Evolutionary conservation across 1,284 basidiomycete species (phyloP).

Genomic region (Ceratobasidium sp.): DNA sequence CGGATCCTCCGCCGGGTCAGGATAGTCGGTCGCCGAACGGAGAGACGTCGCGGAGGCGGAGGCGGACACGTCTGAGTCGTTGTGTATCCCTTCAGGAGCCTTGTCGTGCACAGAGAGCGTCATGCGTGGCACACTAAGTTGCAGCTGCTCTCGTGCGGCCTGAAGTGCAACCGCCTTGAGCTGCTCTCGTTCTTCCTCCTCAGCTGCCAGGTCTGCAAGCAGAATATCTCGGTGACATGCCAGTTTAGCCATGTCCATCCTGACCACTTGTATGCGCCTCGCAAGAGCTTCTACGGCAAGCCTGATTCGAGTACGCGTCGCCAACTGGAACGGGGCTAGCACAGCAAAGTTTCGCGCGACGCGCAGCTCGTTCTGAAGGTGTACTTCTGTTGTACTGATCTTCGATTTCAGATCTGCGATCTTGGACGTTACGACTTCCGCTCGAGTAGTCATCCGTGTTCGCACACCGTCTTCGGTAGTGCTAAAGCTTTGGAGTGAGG

Average conservation of each 20-base stretch:
- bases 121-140: conserved; percentile 37
- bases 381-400: conserved; percentile 70
- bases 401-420: conserved; percentile 74
- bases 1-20: conserved; percentile 27
- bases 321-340: conserved; percentile 87
- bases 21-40: conserved; percentile 45
- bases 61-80: conserved; percentile 31
- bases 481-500: background rate
- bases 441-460: conserved; percentile 60
- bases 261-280: conserved; percentile 74
- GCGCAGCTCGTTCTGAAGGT: conserved; percentile 80
- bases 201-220: conserved; percentile 78
- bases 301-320: conserved; percentile 83
- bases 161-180: conserved; percentile 79
- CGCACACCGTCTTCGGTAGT: conserved; percentile 2
- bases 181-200: conserved; percentile 76
- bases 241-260: conserved; percentile 81
- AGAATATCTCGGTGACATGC: conserved; percentile 83
- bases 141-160: conserved; percentile 76
- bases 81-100: conserved; percentile 10
- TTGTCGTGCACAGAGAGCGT: conserved; percentile 35
- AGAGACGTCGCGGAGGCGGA: conserved; percentile 44
- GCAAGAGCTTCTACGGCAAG: conserved; percentile 74
- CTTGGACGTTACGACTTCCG: conserved; percentile 72
- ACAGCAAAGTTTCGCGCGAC: conserved; percentile 86